Percentiles rank a stretch among this genome's conserved stretches.
phyloP scores from a whole-genome alignment of 2,329 filamentous ascomycete species.

The Diplodia mutila region DNA sequence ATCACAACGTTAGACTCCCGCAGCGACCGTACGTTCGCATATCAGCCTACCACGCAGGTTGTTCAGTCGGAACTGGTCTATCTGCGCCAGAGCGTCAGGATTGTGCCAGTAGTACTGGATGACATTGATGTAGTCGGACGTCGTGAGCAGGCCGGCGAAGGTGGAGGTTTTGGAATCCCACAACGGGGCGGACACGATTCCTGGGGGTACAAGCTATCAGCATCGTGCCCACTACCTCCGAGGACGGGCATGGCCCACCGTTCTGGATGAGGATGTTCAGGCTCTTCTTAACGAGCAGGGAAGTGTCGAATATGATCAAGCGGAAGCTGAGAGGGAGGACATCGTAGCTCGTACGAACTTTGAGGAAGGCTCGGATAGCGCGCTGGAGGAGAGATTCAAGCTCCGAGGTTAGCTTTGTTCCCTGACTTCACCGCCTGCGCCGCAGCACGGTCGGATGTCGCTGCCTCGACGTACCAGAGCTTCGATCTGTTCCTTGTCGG shows the following conservation, averaged over 20 bases:
- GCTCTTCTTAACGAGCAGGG: slow-evolving; percentile 95
- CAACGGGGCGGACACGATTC: slow-evolving; percentile 93
- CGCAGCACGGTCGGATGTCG: not conserved
- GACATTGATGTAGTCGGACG: slow-evolving; percentile 97
- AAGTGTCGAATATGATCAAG: slow-evolving; percentile 92
- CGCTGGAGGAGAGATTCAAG: slow-evolving; percentile 56
- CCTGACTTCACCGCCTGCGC: slow-evolving; percentile 15
- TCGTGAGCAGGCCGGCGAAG: slow-evolving; percentile 92
- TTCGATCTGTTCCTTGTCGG: slow-evolving; percentile 77
- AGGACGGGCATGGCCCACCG: slow-evolving; percentile 57
- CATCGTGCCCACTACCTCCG: not conserved
- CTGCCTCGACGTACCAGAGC: slow-evolving; percentile 66
- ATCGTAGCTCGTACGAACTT: slow-evolving; percentile 95
- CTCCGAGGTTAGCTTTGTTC: not conserved
- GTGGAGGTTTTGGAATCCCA: slow-evolving; percentile 94
- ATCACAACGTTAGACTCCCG: slow-evolving; percentile 19
- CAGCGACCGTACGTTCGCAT: not conserved
- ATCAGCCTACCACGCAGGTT: slow-evolving; percentile 76
- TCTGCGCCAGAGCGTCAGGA: slow-evolving; percentile 82
- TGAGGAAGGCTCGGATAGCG: slow-evolving; percentile 93
- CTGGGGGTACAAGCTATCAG: slow-evolving; percentile 52
- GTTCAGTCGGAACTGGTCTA: slow-evolving; percentile 91
- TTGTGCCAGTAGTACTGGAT: slow-evolving; percentile 99
- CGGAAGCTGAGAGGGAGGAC: slow-evolving; percentile 95
- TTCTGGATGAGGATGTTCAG: slow-evolving; percentile 94